Evolutionary conservation across 257 asterid genomes (phyloP).

Genomic region (Salvia splendens): DNA sequence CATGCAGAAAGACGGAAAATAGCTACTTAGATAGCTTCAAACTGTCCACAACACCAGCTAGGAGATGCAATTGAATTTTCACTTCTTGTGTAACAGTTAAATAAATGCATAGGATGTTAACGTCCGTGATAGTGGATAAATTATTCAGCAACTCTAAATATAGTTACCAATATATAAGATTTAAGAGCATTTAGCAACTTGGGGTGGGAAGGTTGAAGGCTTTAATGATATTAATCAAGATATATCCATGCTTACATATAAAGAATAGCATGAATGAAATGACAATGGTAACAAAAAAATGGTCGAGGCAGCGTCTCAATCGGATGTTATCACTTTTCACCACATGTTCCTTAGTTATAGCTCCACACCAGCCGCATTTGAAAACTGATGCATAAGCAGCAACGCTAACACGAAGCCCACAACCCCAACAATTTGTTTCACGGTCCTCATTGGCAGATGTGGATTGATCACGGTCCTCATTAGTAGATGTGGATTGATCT

Average conservation of each 20-base stretch:
- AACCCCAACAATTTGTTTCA: slow-evolving; percentile 91
- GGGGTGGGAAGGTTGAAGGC: slow-evolving; percentile 14
- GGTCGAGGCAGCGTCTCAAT: slow-evolving; percentile 77
- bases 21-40: slow-evolving; percentile 19
- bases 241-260: slow-evolving; percentile 61
- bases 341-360: slow-evolving; percentile 64
- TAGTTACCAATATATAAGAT: slow-evolving; percentile 15
- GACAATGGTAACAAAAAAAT: slow-evolving; percentile 64
- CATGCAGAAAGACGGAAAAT: neutral
- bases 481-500: slow-evolving; percentile 40
- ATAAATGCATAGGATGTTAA: no score
- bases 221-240: slow-evolving; percentile 8
- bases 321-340: slow-evolving; percentile 48
- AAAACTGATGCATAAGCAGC: slow-evolving; percentile 67
- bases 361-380: slow-evolving; percentile 98
- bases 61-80: neutral
- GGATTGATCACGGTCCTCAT: slow-evolving; percentile 51
- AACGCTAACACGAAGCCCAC: slow-evolving; percentile 86
- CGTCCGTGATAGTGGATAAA: neutral
- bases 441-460: slow-evolving; percentile 50
- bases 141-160: slow-evolving; percentile 6
- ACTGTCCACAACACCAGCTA: neutral
- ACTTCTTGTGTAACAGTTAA: slow-evolving; percentile 1
- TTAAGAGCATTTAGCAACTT: slow-evolving; percentile 2
- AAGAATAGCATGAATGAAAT: slow-evolving; percentile 66